Conservation (phyloP, 306 rosid genomes). For the Carpinus fangiana region DNA sequence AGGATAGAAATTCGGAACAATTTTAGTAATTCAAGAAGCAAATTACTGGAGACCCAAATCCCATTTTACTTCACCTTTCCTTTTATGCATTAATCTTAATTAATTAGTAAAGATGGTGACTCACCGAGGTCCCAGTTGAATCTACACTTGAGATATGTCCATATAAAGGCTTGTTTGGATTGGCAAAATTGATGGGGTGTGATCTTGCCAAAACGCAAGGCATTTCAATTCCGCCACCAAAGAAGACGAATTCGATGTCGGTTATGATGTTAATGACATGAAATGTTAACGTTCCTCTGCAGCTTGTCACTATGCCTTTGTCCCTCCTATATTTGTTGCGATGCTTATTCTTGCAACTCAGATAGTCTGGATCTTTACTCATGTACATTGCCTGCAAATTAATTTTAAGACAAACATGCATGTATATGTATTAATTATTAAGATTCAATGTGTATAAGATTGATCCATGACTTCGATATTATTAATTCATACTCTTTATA, state of each 20-base stretch:
- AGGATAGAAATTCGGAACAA: too few relatives aligned
- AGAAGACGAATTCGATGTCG: slow-evolving; percentile 66
- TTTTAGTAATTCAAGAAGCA: too few relatives aligned
- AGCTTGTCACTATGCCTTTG: slow-evolving; percentile 39
- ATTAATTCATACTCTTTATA: too few relatives aligned
- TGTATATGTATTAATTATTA: too few relatives aligned
- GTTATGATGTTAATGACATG: slow-evolving; percentile 60
- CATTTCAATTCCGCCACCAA: slow-evolving; percentile 53
- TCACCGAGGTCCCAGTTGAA: slow-evolving; percentile 68
- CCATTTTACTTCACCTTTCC: too few relatives aligned
- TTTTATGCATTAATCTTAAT: too few relatives aligned
- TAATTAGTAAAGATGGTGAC: neutral
- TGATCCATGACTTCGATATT: too few relatives aligned
- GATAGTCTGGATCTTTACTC: slow-evolving; percentile 61
- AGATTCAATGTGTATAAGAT: too few relatives aligned
- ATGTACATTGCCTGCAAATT: slow-evolving; percentile 53
- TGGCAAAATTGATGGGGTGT: slow-evolving; percentile 47
- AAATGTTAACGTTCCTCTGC: slow-evolving; percentile 62
- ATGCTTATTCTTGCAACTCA: slow-evolving; percentile 59
- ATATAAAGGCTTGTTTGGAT: slow-evolving; percentile 64
- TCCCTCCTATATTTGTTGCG: slow-evolving; percentile 40
- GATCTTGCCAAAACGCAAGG: slow-evolving; percentile 67
- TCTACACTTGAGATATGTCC: slow-evolving; percentile 70
- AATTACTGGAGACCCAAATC: too few relatives aligned
- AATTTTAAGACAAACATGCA: neutral